phyloP scores from a whole-genome alignment of 257 asterid species.

The Asclepias syriaca region DNA sequence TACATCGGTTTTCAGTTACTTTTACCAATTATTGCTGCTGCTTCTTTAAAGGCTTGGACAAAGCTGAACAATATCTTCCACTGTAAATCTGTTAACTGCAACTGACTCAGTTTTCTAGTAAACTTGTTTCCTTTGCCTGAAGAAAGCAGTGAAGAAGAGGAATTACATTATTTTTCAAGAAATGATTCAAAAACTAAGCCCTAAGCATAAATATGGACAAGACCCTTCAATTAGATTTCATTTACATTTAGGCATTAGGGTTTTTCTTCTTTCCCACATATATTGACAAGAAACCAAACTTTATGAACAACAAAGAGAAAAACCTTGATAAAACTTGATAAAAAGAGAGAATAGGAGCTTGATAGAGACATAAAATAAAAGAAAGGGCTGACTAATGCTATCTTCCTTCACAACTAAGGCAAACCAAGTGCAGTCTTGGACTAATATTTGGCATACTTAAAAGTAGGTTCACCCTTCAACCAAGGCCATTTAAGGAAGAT shows the following conservation, averaged over 20 bases:
- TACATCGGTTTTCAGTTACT: neutral
- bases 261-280: neutral
- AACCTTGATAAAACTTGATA: no score
- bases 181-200: neutral
- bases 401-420: neutral
- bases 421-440: neutral
- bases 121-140: slow-evolving; percentile 7
- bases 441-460: neutral
- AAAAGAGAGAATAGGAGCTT: neutral
- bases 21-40: neutral
- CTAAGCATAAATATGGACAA: neutral
- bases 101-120: neutral
- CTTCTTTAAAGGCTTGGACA: neutral
- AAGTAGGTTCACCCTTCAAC: neutral
- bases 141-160: neutral
- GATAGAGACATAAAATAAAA: neutral
- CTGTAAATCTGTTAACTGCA: slow-evolving; percentile 1
- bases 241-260: neutral
- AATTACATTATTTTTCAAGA: neutral
- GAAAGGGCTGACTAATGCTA: neutral
- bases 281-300: slow-evolving; percentile 1
- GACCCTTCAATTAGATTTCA: neutral
- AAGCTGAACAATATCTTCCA: slow-evolving; percentile 10
- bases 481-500: slow-evolving; percentile 10
- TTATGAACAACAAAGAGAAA: neutral